Conservation (phyloP, 768 basidiomycete genomes). For the Tremella yokohamensis region DNA sequence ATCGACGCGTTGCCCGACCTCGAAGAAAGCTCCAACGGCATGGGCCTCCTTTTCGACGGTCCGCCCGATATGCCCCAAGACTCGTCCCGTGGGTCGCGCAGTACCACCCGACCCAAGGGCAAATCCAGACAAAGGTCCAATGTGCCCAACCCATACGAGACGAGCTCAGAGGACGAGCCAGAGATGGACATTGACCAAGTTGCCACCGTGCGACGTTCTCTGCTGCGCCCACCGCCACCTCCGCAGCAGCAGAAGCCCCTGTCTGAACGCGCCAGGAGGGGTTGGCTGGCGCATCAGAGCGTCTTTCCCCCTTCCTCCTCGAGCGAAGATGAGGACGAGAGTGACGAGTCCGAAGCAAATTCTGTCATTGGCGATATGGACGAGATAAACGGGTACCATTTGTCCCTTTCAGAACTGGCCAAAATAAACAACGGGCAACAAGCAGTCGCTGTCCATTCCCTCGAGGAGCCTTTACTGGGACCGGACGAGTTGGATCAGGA, state of each 20-base stretch:
- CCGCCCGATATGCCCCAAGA: not conserved
- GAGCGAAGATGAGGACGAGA: constrained; percentile 25
- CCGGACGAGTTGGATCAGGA: constrained; percentile 32
- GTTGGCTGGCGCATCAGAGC: constrained; percentile 50
- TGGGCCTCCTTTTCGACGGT: constrained; percentile 26
- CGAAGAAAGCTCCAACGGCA: constrained; percentile 26
- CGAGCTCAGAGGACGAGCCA: constrained; percentile 28
- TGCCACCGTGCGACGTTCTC: constrained; percentile 23
- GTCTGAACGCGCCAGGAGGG: constrained; percentile 37
- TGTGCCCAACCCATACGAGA: constrained; percentile 39
- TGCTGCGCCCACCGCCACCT: constrained; percentile 10
- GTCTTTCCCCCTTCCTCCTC: constrained; percentile 47
- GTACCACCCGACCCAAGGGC: constrained; percentile 8
- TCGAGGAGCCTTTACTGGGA: constrained; percentile 41
- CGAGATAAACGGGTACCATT: constrained; percentile 22
- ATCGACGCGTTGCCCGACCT: constrained; percentile 38
- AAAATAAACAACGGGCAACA: constrained; percentile 10
- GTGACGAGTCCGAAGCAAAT: constrained; percentile 35
- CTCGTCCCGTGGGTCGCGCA: not conserved
- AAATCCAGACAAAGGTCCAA: constrained; percentile 5
- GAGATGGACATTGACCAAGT: constrained; percentile 35
- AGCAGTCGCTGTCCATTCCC: constrained; percentile 6
- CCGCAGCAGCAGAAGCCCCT: constrained; percentile 7
- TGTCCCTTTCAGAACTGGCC: constrained; percentile 32
- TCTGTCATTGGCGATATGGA: constrained; percentile 26